These are phyloP conservation scores for Barnettozyma hawaiiensis DNA, from an alignment of 1,139 yeast genomes.

Conservation along the genomic window DNA sequence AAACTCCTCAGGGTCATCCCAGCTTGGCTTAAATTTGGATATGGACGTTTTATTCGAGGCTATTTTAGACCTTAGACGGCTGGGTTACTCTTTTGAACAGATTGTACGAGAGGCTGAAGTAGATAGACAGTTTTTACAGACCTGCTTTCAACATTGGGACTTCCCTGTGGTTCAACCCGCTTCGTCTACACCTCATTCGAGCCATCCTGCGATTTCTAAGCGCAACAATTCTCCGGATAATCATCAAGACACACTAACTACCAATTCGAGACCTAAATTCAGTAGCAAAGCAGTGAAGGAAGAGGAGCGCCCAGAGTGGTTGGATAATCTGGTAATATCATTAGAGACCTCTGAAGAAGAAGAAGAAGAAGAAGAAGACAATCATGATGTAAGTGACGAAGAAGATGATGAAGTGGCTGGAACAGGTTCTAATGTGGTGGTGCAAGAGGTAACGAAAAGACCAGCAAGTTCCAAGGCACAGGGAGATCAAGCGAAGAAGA, in stretches of 20 bases:
- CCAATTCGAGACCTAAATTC: conserved; percentile 10
- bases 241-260: not conserved
- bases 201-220: not conserved
- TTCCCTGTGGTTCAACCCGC: conserved; percentile 14
- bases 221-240: not conserved
- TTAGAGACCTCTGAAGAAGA: conserved; percentile 22
- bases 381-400: conserved; percentile 6
- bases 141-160: conserved; percentile 18
- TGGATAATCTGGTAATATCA: conserved; percentile 21
- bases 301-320: conserved; percentile 22
- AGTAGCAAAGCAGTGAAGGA: conserved; percentile 14
- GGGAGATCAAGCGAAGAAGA: conserved; percentile 3
- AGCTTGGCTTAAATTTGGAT: not conserved
- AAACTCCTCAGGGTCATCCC: not conserved
- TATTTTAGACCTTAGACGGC: conserved; percentile 20
- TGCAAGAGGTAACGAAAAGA: not conserved
- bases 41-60: conserved; percentile 14
- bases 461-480: not conserved
- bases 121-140: conserved; percentile 14
- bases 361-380: conserved; percentile 18
- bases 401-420: conserved; percentile 6
- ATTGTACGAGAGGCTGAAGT: conserved; percentile 17
- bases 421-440: not conserved
- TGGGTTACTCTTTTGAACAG: conserved; percentile 21
- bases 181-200: not conserved